These are phyloP conservation scores for Solanum pinnatisectum DNA, from an alignment of 257 asterid species.

Conservation along the genomic window DNA sequence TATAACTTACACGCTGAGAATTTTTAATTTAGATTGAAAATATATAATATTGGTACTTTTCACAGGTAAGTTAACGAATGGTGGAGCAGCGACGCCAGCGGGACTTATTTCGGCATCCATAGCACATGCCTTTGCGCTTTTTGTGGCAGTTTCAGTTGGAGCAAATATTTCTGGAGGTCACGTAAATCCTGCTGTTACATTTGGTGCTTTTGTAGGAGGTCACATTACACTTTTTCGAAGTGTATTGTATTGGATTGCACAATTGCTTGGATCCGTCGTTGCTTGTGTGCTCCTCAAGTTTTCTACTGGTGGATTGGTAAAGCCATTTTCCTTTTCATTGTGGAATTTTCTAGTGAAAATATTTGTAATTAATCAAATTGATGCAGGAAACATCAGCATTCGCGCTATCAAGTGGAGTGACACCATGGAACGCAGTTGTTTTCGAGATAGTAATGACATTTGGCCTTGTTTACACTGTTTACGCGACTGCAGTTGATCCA, in stretches of 20 bases:
- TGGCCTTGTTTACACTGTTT: slow-evolving; percentile 76
- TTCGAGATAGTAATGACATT: slow-evolving; percentile 86
- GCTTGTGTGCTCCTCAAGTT: slow-evolving; percentile 71
- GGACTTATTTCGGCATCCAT: slow-evolving; percentile 56
- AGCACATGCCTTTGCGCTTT: slow-evolving; percentile 75
- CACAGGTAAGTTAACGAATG: slow-evolving; percentile 50
- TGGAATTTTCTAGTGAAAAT: neutral
- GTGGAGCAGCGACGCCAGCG: slow-evolving; percentile 54
- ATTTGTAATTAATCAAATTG: neutral
- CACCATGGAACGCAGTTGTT: slow-evolving; percentile 47
- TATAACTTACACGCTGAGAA: neutral
- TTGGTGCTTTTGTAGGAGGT: slow-evolving; percentile 76
- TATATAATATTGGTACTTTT: neutral
- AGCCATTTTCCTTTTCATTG: neutral
- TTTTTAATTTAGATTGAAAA: neutral
- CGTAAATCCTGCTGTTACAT: slow-evolving; percentile 79
- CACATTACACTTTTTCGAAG: slow-evolving; percentile 49
- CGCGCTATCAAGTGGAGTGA: slow-evolving; percentile 54
- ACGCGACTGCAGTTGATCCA: slow-evolving; percentile 79
- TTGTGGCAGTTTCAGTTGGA: slow-evolving; percentile 66
- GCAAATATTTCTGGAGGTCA: slow-evolving; percentile 90
- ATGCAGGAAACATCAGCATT: slow-evolving; percentile 67
- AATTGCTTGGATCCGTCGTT: slow-evolving; percentile 60
- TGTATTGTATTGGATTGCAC: slow-evolving; percentile 71
- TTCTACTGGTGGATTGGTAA: slow-evolving; percentile 71